phyloP scores from a whole-genome alignment of 176 grass and related monocot species.

The Areca catechu region DNA sequence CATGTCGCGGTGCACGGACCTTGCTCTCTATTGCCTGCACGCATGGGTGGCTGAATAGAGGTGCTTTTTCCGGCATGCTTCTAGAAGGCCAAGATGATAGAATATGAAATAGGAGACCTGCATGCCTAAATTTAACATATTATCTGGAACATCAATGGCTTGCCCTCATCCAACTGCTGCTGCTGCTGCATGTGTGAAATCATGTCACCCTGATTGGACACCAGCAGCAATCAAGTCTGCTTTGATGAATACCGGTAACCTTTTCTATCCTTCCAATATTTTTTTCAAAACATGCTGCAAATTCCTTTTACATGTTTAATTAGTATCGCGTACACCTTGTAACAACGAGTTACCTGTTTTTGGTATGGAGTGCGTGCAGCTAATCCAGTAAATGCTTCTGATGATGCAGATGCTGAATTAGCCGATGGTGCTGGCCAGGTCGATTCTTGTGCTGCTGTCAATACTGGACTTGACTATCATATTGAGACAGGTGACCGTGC shows the following conservation, averaged over 20 bases:
- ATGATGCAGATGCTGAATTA: conserved; percentile 25
- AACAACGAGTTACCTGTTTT: too few species aligned
- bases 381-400: conserved; percentile 29
- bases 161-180: conserved; percentile 16
- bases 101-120: neutral
- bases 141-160: conserved; percentile 37
- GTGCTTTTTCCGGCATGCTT: too few species aligned
- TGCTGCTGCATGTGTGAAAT: conserved; percentile 32
- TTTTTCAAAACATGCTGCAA: too few species aligned
- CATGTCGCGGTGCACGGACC: too few species aligned
- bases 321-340: too few species aligned
- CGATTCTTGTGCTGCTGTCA: neutral
- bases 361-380: conserved; percentile 1
- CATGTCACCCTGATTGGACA: conserved; percentile 38
- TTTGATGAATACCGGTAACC: conserved; percentile 38
- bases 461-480: conserved; percentile 32
- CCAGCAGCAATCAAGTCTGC: conserved; percentile 46
- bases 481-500: conserved; percentile 12
- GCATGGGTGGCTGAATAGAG: too few species aligned
- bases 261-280: too few species aligned
- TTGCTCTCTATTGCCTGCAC: too few species aligned
- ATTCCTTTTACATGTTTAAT: too few species aligned
- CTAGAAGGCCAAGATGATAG: conserved; percentile 1
- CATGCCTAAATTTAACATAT: conserved; percentile 19
- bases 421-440: conserved; percentile 34